Conservation (phyloP, 2,329 filamentous ascomycete species). For the Penicillium glabrum region DNA sequence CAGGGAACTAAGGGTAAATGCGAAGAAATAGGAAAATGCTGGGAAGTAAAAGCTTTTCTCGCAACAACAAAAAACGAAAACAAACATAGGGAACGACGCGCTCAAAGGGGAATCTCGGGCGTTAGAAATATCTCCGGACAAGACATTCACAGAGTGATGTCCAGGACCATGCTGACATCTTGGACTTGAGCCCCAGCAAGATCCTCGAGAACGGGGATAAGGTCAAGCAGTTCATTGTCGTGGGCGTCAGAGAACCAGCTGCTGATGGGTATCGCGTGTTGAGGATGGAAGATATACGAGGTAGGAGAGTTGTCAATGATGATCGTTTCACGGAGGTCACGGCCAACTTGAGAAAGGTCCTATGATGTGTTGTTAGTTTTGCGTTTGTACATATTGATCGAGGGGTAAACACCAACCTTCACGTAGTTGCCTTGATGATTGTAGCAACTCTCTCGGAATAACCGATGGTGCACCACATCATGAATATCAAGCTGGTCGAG, state of each 20-base stretch:
- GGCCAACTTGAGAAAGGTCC: slow-evolving; percentile 94
- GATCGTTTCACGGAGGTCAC: slow-evolving; percentile 94
- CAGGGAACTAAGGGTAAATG: not conserved
- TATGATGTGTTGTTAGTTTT: slow-evolving; percentile 25
- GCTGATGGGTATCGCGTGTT: slow-evolving; percentile 98
- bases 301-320: slow-evolving; percentile 99
- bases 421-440: slow-evolving; percentile 99
- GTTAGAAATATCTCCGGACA: slow-evolving; percentile 28
- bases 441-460: slow-evolving; percentile 98
- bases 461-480: slow-evolving; percentile 88
- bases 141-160: slow-evolving; percentile 66
- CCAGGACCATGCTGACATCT: slow-evolving; percentile 96
- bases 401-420: slow-evolving; percentile 55
- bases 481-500: slow-evolving; percentile 97
- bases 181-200: slow-evolving; percentile 82
- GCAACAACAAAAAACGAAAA: slow-evolving; percentile 14
- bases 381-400: not conserved
- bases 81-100: slow-evolving; percentile 24
- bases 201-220: slow-evolving; percentile 98
- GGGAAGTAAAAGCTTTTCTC: slow-evolving; percentile 23
- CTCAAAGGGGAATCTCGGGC: slow-evolving; percentile 30
- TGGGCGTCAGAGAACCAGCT: slow-evolving; percentile 99
- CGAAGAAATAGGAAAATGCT: slow-evolving; percentile 12
- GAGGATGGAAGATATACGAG: slow-evolving; percentile 98
- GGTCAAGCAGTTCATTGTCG: slow-evolving; percentile 95